Percentiles rank a stretch among this genome's conserved stretches.
phyloP scores from a whole-genome alignment of 352 stramenopile species.

The Pythium scleroteichum region DNA sequence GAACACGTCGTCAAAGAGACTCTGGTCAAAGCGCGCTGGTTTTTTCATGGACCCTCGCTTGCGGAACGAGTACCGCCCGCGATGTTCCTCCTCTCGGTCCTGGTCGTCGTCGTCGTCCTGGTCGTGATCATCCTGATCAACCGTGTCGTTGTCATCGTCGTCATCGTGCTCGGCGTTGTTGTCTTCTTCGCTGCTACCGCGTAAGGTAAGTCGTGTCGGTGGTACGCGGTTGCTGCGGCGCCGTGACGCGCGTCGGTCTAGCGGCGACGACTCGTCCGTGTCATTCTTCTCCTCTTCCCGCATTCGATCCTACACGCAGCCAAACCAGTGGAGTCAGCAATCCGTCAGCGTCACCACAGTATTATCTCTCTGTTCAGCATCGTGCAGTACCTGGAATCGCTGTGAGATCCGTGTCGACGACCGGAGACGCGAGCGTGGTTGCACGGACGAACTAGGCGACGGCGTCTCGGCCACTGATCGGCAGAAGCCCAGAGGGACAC shows the following conservation, averaged over 20 bases:
- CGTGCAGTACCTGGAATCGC: slow-evolving; percentile 20
- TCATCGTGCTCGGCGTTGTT: slow-evolving; percentile 8
- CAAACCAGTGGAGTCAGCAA: background rate
- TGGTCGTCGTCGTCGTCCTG: slow-evolving; percentile 16
- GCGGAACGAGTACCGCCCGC: slow-evolving; percentile 37
- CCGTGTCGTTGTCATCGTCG: slow-evolving; percentile 2
- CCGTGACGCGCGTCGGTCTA: slow-evolving; percentile 1
- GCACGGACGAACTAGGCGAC: slow-evolving; percentile 21
- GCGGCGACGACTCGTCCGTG: slow-evolving; percentile 23
- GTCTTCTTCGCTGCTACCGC: slow-evolving; percentile 13
- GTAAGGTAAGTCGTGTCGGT: slow-evolving; percentile 4
- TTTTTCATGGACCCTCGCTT: slow-evolving; percentile 44
- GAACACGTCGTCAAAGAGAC: slow-evolving; percentile 75
- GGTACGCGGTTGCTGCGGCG: slow-evolving; percentile 8
- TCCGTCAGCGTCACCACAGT: background rate
- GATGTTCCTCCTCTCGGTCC: slow-evolving; percentile 7
- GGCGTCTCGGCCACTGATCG: slow-evolving; percentile 24
- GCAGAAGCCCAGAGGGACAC: no score
- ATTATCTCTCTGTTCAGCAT: no score
- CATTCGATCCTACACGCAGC: slow-evolving; percentile 12
- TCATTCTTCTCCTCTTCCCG: slow-evolving; percentile 13
- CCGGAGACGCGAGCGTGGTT: slow-evolving; percentile 22
- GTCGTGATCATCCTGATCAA: slow-evolving; percentile 11
- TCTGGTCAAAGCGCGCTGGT: slow-evolving; percentile 60
- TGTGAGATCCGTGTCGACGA: slow-evolving; percentile 13